Evolutionary conservation across 169 alveolate genomes (phyloP).

Genomic region (Eimeria acervulina): DNA sequence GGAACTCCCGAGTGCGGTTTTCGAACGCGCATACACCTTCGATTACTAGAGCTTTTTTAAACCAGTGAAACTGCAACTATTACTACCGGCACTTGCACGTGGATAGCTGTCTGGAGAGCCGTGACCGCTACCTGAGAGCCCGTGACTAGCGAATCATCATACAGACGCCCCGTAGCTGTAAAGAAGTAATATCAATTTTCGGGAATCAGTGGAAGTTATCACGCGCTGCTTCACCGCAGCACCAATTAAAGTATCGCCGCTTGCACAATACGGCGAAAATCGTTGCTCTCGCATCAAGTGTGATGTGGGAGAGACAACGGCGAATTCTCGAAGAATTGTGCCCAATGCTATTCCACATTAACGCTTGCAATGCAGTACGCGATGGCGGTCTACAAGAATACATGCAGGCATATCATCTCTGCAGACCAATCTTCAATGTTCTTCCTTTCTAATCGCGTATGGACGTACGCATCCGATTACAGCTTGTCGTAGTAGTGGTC

Average conservation of each 20-base stretch:
- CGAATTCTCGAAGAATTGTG: background rate
- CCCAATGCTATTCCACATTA: background rate
- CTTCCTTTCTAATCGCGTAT: background rate
- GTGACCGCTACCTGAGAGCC: background rate
- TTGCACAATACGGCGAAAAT: background rate
- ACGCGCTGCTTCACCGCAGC: conserved; percentile 33
- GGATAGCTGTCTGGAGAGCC: background rate
- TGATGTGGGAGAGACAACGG: background rate
- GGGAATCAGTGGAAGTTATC: background rate
- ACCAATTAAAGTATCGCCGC: background rate
- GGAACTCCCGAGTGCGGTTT: background rate
- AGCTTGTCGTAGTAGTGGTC: conserved; percentile 98
- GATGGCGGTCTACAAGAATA: background rate
- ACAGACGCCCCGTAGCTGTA: background rate
- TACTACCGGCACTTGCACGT: background rate
- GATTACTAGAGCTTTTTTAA: background rate
- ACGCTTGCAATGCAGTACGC: background rate
- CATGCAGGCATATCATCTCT: background rate
- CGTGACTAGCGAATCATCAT: background rate
- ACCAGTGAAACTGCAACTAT: no score
- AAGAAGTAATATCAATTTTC: background rate
- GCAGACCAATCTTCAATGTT: background rate
- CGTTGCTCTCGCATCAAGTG: background rate
- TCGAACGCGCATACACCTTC: background rate
- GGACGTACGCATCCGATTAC: conserved; percentile 87